A percentile compares a stretch with the other conserved stretches of the same genome.
These are phyloP conservation scores for Laguncularia racemosa DNA, from an alignment of 345 rosid species.

Conservation along the genomic window DNA sequence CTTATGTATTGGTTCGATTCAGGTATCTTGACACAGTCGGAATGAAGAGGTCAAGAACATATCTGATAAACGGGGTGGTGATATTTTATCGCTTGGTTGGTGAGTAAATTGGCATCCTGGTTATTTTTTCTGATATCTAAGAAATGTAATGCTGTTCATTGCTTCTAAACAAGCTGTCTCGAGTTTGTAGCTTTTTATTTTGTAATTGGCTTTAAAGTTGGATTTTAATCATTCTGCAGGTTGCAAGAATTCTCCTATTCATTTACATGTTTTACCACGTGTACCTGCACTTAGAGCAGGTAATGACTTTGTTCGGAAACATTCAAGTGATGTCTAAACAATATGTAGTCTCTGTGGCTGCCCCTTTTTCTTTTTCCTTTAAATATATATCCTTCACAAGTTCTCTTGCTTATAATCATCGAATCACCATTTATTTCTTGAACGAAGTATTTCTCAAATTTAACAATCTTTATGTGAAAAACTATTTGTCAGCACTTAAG, in stretches of 20 bases:
- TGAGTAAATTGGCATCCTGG: constrained; percentile 13
- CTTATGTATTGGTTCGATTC: neutral
- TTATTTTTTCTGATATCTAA: neutral
- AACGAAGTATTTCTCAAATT: no score
- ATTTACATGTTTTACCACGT: constrained; percentile 43
- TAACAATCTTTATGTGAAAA: no score
- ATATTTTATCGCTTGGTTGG: constrained; percentile 54
- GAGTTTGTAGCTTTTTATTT: neutral
- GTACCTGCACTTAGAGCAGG: constrained; percentile 43
- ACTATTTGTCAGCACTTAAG: neutral
- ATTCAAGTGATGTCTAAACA: neutral
- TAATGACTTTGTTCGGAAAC: constrained; percentile 5
- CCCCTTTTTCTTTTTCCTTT: no score
- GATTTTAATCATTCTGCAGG: constrained; percentile 20
- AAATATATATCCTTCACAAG: no score
- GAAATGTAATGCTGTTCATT: neutral
- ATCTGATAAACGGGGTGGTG: constrained; percentile 43
- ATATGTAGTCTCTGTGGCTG: no score
- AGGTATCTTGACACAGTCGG: constrained; percentile 62
- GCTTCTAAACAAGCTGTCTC: neutral
- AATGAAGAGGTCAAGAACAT: constrained; percentile 46
- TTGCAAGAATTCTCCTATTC: constrained; percentile 46
- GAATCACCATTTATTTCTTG: no score
- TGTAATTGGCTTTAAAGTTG: neutral
- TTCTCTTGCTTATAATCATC: no score